Evolutionary conservation across 768 basidiomycete genomes (phyloP), one percentile per base, ranked within the genome.

Genomic region (Trametes gibbosa): DNA sequence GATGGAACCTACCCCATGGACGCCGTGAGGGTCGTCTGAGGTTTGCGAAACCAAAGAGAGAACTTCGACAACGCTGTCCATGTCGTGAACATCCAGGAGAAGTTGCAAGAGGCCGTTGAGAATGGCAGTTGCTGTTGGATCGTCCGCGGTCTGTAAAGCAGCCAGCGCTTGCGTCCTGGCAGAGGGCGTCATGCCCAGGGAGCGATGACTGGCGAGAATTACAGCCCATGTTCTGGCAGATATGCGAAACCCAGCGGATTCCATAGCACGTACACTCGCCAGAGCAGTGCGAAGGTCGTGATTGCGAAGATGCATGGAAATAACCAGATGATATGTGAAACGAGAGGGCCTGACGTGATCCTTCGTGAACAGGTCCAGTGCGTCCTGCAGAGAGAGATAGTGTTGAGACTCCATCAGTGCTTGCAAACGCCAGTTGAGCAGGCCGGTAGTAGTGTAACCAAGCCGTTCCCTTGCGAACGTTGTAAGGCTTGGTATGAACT

Each of bases 371-470:
- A 85, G 78, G 25, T 75, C 67, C 43, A 87, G 70, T 2, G 81
- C 74, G 40, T 66, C 68, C 58, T 76, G 71, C 24, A 92, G 72
- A 7, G 66, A 67, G 24, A 70, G 67, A 64, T 79, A 89, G 29
- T 78, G 72, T 56, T 79, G 74, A 5, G 73, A 75, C 69, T 90
- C 85, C 57, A 85, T 70, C 40, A 84, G 66, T 1, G 88, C 86
- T 37, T 83, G 81, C 8, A 80, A 75, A 48, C 82, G 81, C 89
- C 88, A 91, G 68, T 92, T 84, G 61, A 92, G 77, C 23, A 92
- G 75, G 32, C 83, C 80, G 29, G 72, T 63, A 3, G 83, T 85
- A 2, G 79, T 76, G 52, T 73, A 74, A 42, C 81, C 80, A 16
- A 78, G 75, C 21, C 84, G 79, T 35, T 74, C 68, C 61, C 74